These are phyloP conservation scores for Syzygium syzygioides DNA, from an alignment of 441 rosid species.

Conservation along the genomic window DNA sequence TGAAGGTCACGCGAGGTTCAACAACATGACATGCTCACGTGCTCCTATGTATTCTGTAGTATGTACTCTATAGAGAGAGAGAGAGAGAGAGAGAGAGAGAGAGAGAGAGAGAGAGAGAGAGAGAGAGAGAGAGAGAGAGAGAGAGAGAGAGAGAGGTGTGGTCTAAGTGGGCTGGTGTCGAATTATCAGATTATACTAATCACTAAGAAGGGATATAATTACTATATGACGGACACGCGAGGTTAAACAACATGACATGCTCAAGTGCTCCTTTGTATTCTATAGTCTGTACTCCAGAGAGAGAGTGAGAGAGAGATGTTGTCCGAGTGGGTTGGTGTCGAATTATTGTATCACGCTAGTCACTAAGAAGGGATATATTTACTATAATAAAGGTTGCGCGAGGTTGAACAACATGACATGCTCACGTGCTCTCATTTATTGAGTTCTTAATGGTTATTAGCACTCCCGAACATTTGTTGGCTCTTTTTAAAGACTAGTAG, in stretches of 20 bases:
- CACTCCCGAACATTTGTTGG: neutral
- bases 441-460: neutral
- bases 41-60: neutral
- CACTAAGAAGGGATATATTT: neutral
- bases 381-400: neutral
- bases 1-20: neutral
- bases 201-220: neutral
- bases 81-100: no score
- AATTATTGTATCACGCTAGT: neutral
- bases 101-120: no score
- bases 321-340: neutral
- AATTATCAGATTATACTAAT: no score
- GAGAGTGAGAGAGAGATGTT: no score
- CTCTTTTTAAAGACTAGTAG: neutral
- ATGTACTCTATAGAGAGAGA: no score
- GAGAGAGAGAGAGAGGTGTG: no score
- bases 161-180: neutral
- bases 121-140: no score
- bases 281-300: no score
- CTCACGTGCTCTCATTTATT: neutral
- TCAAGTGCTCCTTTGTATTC: neutral
- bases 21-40: neutral
- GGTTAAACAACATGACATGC: neutral
- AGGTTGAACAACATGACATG: neutral
- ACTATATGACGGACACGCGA: neutral